Conservation (phyloP, 2,329 filamentous ascomycete genomes). For the Pseudocercospora pini-densiflorae region DNA sequence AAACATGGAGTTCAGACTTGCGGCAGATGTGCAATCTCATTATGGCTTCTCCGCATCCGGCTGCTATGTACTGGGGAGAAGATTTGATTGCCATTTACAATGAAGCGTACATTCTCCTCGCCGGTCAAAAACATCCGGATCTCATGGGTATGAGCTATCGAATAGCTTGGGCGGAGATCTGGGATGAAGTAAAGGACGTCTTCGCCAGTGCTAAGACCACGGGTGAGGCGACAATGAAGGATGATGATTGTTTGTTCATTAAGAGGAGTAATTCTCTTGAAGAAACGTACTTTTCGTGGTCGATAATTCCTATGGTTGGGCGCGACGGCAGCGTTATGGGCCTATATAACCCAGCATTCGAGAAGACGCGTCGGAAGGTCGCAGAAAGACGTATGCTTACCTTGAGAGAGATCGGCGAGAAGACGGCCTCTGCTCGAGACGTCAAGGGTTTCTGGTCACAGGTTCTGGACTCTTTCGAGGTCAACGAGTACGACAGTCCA, state of each 20-base stretch:
- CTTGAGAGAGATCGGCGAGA: conserved; percentile 76
- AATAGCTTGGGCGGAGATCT: conserved; percentile 72
- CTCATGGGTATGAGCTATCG: conserved; percentile 75
- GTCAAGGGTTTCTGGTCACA: conserved; percentile 75
- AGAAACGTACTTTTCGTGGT: conserved; percentile 84
- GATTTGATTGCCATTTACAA: conserved; percentile 74
- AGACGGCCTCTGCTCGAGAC: conserved; percentile 72
- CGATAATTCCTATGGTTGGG: conserved; percentile 76
- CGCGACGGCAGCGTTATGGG: conserved; percentile 73
- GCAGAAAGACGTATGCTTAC: conserved; percentile 81
- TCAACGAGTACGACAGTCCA: conserved; percentile 75
- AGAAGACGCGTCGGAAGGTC: conserved; percentile 78
- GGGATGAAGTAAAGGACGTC: conserved; percentile 70
- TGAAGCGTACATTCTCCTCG: conserved; percentile 71
- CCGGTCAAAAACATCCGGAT: conserved; percentile 74
- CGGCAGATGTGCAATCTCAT: conserved; percentile 80
- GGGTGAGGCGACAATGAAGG: conserved; percentile 82
- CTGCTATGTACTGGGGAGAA: conserved; percentile 36
- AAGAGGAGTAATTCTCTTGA: conserved; percentile 71
- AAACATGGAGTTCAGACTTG: conserved; percentile 70
- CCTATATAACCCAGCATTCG: conserved; percentile 79
- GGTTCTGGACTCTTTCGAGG: conserved; percentile 70
- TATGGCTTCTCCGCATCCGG: conserved; percentile 72
- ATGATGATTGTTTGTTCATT: conserved; percentile 78
- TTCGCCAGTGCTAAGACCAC: conserved; percentile 70